Base-by-base conservation (phyloP, 179 eudicot species). In the Nepenthes alata region DNA sequence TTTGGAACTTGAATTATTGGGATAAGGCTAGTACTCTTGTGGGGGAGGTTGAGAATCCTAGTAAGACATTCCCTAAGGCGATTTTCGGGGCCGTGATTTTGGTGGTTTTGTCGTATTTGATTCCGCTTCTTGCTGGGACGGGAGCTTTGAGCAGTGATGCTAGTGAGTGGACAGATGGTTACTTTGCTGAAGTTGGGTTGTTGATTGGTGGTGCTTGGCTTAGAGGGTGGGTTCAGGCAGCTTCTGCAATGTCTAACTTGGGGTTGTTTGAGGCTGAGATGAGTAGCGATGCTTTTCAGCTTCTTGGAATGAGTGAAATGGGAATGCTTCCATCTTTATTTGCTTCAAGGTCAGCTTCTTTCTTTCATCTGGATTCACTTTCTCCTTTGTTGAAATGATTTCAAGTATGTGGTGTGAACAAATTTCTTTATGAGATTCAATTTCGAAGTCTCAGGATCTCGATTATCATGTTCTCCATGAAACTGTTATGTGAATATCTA, bases 1-100 rank as follows among this genome's bases (percentile, higher is more conserved):
- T 87, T 74, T 87, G 95, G 95, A 87, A 87, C 53, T 59, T 87
- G 70, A 87, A 87, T 58, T 87, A 87, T 37, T 87, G 95, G 95
- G 95, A 87, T 63, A 80, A 80, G 63, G 83, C 82, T 9, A 87
- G 95, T 66, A 84, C 95, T 1, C 66, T 87, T 51, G 86, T 83
- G 5, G 95, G 90, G 59, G 95, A 87, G 74, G 73, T 87, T 35
- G 77, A 84, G 41, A 75, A 87, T 37, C 88, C 90, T 5, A 68
- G 79, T 54, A 63, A 56, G 60, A 82, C 81, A 3, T 80, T 87
- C 54, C 95, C 95, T 0, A 84, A 77, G 77, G 95, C 88, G 3
- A 62, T 80, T 44, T 62, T 77, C 57, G 85, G 80, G 58, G 90
- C 90, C 0, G 74, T 87, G 6, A 54, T 82, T 37, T 66, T 84